phyloP scores from a whole-genome alignment of 768 basidiomycete genomes.

The Phaffia tasmanica region DNA sequence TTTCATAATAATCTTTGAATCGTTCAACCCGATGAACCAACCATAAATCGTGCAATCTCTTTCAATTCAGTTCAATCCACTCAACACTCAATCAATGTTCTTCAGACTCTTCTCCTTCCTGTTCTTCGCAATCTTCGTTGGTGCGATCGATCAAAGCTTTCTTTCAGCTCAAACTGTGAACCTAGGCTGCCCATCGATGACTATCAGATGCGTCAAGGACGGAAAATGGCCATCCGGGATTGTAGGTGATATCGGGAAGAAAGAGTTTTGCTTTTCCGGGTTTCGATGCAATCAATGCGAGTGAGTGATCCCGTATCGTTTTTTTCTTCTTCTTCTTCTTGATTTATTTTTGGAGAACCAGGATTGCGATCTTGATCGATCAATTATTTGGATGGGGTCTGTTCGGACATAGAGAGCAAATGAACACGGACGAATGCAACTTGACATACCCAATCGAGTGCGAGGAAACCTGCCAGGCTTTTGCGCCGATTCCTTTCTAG shows the following conservation, averaged over 20 bases:
- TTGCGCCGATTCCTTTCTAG: slow-evolving; percentile 20
- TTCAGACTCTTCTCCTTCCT: too few species aligned
- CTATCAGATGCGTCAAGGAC: slow-evolving; percentile 23
- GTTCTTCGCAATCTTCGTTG: too few species aligned
- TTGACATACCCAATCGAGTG: slow-evolving; percentile 14
- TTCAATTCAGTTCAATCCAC: too few species aligned
- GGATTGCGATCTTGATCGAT: not conserved
- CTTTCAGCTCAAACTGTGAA: not conserved
- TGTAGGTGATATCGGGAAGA: slow-evolving; percentile 13
- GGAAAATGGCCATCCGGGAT: slow-evolving; percentile 14
- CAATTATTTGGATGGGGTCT: not conserved
- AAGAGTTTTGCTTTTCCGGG: slow-evolving; percentile 1
- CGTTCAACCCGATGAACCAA: too few species aligned
- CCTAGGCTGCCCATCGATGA: slow-evolving; percentile 15
- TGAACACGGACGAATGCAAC: slow-evolving; percentile 8
- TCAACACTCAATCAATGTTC: too few species aligned
- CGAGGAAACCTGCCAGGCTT: slow-evolving; percentile 18
- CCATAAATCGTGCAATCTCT: too few species aligned
- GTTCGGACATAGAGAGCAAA: too few species aligned
- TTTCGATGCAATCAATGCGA: too few species aligned
- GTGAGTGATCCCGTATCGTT: not conserved
- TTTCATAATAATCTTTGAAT: too few species aligned
- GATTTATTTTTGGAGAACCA: not conserved
- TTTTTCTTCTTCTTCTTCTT: not conserved
- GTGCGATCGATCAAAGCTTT: too few species aligned